Evolutionary conservation across 1,284 basidiomycete species (phyloP).

Genomic region (Psilocybe mexicana): DNA sequence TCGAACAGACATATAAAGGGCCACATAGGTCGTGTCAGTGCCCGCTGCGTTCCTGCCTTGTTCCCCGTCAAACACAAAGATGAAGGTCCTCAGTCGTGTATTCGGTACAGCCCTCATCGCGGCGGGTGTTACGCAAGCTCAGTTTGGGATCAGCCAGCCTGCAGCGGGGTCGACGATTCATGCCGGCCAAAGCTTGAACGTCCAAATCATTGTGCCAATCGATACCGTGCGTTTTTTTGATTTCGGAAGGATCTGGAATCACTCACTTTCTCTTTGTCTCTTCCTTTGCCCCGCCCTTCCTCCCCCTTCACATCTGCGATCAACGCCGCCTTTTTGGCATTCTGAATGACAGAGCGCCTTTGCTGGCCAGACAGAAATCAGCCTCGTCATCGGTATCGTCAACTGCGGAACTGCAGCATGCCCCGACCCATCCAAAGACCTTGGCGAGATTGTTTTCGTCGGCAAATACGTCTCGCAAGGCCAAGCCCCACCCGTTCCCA

Average conservation of each 20-base stretch:
- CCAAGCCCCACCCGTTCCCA: neutral
- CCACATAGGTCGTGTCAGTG: no score
- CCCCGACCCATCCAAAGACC: neutral
- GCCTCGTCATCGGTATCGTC: neutral
- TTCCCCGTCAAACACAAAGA: no score
- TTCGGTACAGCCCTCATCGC: no score
- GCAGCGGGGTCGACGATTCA: neutral
- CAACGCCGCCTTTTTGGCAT: neutral
- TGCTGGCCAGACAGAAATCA: neutral
- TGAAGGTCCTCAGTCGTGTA: no score
- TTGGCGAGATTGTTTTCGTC: constrained; percentile 5
- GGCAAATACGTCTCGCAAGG: constrained; percentile 1
- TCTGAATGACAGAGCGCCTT: neutral
- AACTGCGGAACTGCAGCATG: neutral
- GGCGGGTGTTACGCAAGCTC: neutral
- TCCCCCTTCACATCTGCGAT: no score
- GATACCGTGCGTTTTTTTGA: neutral
- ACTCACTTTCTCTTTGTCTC: no score
- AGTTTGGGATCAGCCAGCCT: neutral
- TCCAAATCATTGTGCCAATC: neutral
- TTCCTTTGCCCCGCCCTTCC: no score
- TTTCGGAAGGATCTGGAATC: no score
- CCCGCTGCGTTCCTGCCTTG: no score
- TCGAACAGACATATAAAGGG: no score
- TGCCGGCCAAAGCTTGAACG: neutral